A percentile compares a stretch with the other conserved stretches of the same genome.
Evolutionary conservation across 1,139 yeast genomes (phyloP).

Genomic region (Saccharomyces hybrid): DNA sequence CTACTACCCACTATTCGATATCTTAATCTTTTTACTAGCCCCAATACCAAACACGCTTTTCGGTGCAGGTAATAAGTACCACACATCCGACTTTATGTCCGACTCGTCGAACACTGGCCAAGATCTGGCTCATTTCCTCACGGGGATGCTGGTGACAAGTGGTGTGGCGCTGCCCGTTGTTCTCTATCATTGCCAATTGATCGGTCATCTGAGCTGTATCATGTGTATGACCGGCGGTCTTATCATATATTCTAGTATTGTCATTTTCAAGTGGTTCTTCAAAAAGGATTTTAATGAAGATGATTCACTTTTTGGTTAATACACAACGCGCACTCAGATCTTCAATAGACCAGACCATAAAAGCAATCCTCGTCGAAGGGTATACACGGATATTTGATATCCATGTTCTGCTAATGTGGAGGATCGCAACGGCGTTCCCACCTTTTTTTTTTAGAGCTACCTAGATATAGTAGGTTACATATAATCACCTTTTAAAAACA

Average conservation of each 20-base stretch:
- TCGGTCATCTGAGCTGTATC: conserved; percentile 49
- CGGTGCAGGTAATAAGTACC: conserved; percentile 30
- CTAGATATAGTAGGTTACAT: too few relatives aligned
- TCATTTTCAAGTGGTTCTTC: conserved; percentile 65
- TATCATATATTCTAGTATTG: conserved; percentile 62
- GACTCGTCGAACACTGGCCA: conserved; percentile 51
- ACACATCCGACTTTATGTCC: conserved; percentile 49
- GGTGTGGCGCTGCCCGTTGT: conserved; percentile 63
- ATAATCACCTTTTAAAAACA: too few relatives aligned
- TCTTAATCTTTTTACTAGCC: conserved; percentile 51
- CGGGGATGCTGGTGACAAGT: conserved; percentile 61
- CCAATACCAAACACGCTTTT: conserved; percentile 59
- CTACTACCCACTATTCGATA: conserved; percentile 65
- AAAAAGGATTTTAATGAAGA: conserved; percentile 29
- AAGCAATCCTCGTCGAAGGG: too few relatives aligned
- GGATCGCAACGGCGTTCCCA: too few relatives aligned
- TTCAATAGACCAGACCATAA: too few relatives aligned
- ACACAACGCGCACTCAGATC: too few relatives aligned
- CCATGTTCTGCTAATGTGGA: too few relatives aligned
- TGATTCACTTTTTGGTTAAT: conserved; percentile 27
- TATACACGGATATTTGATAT: too few relatives aligned
- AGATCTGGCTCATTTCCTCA: conserved; percentile 54
- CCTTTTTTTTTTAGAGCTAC: too few relatives aligned
- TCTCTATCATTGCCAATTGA: conserved; percentile 52
- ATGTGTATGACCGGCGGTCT: conserved; percentile 69